phyloP scores from a whole-genome alignment of 140 eudicot species.

The Oenanthe javanica region DNA sequence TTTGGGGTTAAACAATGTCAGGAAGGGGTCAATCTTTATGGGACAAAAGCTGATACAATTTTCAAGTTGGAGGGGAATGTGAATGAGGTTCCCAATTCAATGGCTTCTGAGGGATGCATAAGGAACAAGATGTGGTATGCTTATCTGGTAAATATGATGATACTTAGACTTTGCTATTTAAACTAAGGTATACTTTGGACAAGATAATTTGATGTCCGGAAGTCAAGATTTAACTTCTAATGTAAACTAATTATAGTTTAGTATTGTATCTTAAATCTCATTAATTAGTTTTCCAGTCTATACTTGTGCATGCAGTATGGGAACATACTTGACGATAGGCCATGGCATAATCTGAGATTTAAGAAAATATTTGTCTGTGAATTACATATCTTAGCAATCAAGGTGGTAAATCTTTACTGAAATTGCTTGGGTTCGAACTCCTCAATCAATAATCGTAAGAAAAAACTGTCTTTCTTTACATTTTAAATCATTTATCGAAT shows the following conservation, averaged over 20 bases:
- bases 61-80: not conserved
- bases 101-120: not conserved
- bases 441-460: not conserved
- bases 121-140: not conserved
- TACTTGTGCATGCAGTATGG: not conserved
- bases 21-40: not conserved
- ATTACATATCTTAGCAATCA: not conserved
- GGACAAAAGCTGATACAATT: not conserved
- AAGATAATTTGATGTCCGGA: not conserved
- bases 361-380: not conserved
- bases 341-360: not conserved
- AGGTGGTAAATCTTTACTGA: not conserved
- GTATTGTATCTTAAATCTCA: not conserved
- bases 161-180: not conserved
- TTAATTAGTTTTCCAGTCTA: not conserved
- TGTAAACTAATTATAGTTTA: not conserved
- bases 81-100: not conserved
- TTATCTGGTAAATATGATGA: not conserved
- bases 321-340: no score
- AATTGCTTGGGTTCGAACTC: not conserved
- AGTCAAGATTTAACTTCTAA: not conserved
- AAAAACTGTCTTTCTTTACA: no score
- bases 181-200: not conserved
- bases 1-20: slow-evolving; percentile 25
- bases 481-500: no score